phyloP scores from a whole-genome alignment of 441 rosid genomes.

The Eruca vesicaria region DNA sequence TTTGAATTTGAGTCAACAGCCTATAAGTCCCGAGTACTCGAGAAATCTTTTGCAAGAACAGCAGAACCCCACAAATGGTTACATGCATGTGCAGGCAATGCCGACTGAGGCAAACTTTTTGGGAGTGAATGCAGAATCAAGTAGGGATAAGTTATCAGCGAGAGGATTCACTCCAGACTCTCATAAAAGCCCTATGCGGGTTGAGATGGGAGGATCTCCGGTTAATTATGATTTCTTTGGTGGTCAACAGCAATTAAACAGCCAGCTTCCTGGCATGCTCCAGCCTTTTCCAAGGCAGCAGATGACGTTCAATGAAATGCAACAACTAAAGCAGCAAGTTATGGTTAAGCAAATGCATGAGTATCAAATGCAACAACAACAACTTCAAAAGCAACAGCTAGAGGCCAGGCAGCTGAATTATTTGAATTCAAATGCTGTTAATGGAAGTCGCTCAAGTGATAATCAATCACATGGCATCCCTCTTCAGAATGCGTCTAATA shows the following conservation, averaged over 20 bases:
- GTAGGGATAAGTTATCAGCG: constrained; percentile 48
- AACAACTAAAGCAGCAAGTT: constrained; percentile 65
- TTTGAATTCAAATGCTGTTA: constrained; percentile 46
- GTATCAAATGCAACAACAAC: constrained; percentile 70
- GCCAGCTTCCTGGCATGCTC: constrained; percentile 59
- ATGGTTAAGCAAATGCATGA: constrained; percentile 72
- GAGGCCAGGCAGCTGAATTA: constrained; percentile 53
- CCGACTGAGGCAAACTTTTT: constrained; percentile 56
- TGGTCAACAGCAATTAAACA: constrained; percentile 57
- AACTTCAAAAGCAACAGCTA: constrained; percentile 55
- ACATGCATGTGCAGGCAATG: constrained; percentile 51
- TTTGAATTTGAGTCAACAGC: constrained; percentile 49
- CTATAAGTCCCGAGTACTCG: constrained; percentile 50
- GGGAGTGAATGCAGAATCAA: constrained; percentile 55
- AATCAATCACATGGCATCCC: constrained; percentile 62
- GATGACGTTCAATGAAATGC: constrained; percentile 66
- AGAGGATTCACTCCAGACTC: constrained; percentile 59
- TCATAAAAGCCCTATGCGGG: constrained; percentile 48
- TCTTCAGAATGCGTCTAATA: constrained; percentile 56
- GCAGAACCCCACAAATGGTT: constrained; percentile 56
- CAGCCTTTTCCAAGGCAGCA: constrained; percentile 69
- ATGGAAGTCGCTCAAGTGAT: constrained; percentile 44
- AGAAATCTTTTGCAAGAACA: constrained; percentile 47
- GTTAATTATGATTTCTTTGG: constrained; percentile 70
- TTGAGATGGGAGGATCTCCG: constrained; percentile 67